Conservation (phyloP, 2,329 filamentous ascomycete genomes). For the Xylaria sp. region DNA sequence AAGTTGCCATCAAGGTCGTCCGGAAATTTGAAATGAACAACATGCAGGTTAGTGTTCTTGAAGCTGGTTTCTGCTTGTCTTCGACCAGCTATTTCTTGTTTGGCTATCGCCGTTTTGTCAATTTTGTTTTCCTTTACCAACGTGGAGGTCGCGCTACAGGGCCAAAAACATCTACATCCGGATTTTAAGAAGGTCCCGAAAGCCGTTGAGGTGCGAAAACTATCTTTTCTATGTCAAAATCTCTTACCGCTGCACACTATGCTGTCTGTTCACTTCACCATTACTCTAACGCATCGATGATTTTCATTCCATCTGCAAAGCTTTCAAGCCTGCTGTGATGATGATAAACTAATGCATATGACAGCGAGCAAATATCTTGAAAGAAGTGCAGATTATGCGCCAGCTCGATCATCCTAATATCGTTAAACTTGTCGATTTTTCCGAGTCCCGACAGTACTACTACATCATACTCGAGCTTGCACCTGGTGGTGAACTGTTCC, state of each 20-base stretch:
- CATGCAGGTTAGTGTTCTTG: conserved; percentile 83
- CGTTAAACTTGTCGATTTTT: conserved; percentile 91
- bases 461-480: conserved; percentile 97
- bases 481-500: conserved; percentile 95
- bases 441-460: conserved; percentile 94
- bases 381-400: conserved; percentile 99
- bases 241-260: conserved; percentile 19
- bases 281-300: conserved; percentile 12
- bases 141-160: conserved; percentile 69
- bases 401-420: conserved; percentile 97
- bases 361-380: conserved; percentile 95
- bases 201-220: conserved; percentile 91
- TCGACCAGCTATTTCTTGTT: conserved; percentile 49
- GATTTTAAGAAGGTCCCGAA: conserved; percentile 95
- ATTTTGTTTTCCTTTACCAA: conserved; percentile 62
- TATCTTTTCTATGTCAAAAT: conserved; percentile 52
- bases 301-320: conserved; percentile 22
- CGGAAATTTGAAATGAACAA: conserved; percentile 99
- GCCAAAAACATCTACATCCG: conserved; percentile 92
- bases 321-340: conserved; percentile 25
- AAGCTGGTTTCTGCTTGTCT: conserved; percentile 46
- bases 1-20: conserved; percentile 98
- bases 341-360: conserved; percentile 46
- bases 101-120: conserved; percentile 45
- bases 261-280: conserved; percentile 19